phyloP scores from a whole-genome alignment of 2,329 filamentous ascomycete genomes.

The Xylariomycetidae sp. region DNA sequence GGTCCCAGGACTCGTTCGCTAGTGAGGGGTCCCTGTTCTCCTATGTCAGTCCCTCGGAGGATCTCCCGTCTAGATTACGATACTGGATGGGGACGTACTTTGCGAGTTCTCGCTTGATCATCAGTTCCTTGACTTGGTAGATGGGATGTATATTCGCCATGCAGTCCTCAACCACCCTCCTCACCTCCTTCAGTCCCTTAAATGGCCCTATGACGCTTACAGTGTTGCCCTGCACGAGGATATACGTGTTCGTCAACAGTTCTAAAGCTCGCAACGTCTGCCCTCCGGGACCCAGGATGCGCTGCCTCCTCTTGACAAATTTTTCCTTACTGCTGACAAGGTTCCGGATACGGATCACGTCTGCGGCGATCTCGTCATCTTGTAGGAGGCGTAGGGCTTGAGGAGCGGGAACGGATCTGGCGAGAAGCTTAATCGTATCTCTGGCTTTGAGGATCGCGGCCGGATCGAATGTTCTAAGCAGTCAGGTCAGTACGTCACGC shows the following conservation, averaged over 20 bases:
- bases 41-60: too few relatives aligned
- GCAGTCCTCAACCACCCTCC: conserved; percentile 86
- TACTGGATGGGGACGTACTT: too few relatives aligned
- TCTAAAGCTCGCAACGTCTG: conserved; percentile 92
- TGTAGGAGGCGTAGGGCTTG: conserved; percentile 91
- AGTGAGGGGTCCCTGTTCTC: background rate
- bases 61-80: too few relatives aligned
- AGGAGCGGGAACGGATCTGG: conserved; percentile 85
- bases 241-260: conserved; percentile 84
- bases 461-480: conserved; percentile 79
- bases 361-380: conserved; percentile 87
- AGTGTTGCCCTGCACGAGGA: conserved; percentile 95
- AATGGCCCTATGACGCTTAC: conserved; percentile 88
- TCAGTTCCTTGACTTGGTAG: conserved; percentile 54
- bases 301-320: conserved; percentile 90
- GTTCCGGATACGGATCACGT: conserved; percentile 92
- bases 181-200: conserved; percentile 89
- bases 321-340: conserved; percentile 90
- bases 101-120: conserved; percentile 85
- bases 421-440: conserved; percentile 88
- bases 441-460: conserved; percentile 89
- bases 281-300: conserved; percentile 86
- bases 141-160: conserved; percentile 98
- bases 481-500: too few relatives aligned
- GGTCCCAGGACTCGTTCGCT: conserved; percentile 89